A percentile compares a stretch with the other conserved stretches of the same genome.
Evolutionary conservation across 768 basidiomycete genomes (phyloP).

Genomic region (Tricholoma flavovirens): DNA sequence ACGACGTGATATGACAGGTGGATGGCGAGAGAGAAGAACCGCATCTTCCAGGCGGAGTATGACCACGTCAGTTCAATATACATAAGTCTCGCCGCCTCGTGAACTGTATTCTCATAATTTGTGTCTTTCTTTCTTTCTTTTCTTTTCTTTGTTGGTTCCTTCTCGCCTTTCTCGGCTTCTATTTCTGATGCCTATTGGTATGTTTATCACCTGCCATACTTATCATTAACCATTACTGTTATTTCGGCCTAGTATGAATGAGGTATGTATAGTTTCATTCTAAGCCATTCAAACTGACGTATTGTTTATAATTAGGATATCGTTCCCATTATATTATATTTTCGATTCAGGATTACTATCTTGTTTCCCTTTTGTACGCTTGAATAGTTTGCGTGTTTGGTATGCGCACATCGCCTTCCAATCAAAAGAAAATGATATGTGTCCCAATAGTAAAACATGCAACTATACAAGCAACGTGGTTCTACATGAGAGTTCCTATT

Average conservation of each 20-base stretch:
- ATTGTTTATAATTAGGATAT: background rate
- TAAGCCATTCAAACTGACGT: background rate
- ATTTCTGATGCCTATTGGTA: background rate
- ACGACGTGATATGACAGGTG: slow-evolving; percentile 41
- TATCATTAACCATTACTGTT: background rate
- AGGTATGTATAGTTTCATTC: background rate
- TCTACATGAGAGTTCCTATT: background rate
- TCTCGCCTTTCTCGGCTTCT: background rate
- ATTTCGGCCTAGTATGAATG: background rate
- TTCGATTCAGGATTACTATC: too few species aligned
- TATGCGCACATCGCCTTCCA: too few species aligned
- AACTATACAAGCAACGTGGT: background rate
- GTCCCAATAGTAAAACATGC: background rate
- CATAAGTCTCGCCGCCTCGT: slow-evolving; percentile 78
- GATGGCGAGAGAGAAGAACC: slow-evolving; percentile 69
- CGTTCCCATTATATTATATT: background rate
- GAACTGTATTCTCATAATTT: slow-evolving; percentile 12
- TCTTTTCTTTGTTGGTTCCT: background rate
- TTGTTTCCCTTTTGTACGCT: too few species aligned
- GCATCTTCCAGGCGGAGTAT: slow-evolving; percentile 75
- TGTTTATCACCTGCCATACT: background rate
- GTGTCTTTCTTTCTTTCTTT: background rate
- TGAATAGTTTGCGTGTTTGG: too few species aligned
- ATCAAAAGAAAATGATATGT: too few species aligned
- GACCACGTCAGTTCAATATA: slow-evolving; percentile 71